Evolutionary conservation across 768 basidiomycete genomes (phyloP).

Genomic region (Tylopilus cervinicoccineus): DNA sequence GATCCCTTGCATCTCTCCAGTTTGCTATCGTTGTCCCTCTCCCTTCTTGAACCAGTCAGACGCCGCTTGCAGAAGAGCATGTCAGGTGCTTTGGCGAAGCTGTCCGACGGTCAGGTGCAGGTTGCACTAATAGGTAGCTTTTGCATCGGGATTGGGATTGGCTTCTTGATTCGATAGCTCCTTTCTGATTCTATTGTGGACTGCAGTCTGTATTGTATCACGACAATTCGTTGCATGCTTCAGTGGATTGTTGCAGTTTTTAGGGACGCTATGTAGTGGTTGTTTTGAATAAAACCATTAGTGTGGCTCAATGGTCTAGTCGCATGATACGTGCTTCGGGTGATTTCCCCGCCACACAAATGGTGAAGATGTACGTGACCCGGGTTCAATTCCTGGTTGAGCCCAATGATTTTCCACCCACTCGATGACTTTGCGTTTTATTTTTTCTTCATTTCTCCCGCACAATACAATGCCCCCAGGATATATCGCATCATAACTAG

Average conservation of each 20-base stretch:
- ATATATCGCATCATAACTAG: neutral
- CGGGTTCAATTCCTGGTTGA: slow-evolving; percentile 35
- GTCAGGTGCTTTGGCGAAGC: slow-evolving; percentile 21
- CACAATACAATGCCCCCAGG: too few relatives aligned
- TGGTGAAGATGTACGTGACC: slow-evolving; percentile 35
- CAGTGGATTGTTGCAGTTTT: neutral
- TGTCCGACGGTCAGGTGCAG: slow-evolving; percentile 28
- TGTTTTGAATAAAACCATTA: neutral
- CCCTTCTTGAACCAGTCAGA: slow-evolving; percentile 49
- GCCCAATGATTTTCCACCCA: slow-evolving; percentile 9
- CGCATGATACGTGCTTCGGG: slow-evolving; percentile 36
- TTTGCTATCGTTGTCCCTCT: slow-evolving; percentile 55
- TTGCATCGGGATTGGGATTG: slow-evolving; percentile 44
- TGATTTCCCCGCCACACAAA: slow-evolving; percentile 9
- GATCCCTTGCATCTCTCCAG: slow-evolving; percentile 70
- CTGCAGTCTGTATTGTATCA: neutral
- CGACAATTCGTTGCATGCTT: neutral
- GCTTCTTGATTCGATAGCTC: slow-evolving; percentile 32
- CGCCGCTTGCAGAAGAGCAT: slow-evolving; percentile 22
- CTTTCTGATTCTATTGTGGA: neutral
- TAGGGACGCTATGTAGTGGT: neutral
- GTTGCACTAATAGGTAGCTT: slow-evolving; percentile 39
- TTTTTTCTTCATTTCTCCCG: neutral
- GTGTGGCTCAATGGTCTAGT: slow-evolving; percentile 33
- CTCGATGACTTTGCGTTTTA: too few relatives aligned